These are phyloP conservation scores for Irpex sp. DNA, from an alignment of 1,284 basidiomycete genomes.

Conservation along the genomic window DNA sequence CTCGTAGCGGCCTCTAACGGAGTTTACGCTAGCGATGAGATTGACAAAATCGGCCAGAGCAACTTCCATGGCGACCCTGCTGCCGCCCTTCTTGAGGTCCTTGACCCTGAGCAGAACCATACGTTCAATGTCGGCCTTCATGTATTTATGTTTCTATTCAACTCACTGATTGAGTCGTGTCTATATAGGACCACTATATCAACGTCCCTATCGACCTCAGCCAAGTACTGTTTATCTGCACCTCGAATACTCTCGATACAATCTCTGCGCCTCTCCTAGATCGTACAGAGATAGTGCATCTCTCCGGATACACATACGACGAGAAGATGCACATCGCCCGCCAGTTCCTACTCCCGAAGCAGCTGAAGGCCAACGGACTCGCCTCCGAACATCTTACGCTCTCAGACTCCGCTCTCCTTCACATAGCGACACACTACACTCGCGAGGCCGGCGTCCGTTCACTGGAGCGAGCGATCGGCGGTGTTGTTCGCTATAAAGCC, in stretches of 20 bases:
- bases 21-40: slow-evolving; percentile 56
- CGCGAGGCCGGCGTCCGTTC: slow-evolving; percentile 91
- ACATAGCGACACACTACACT: slow-evolving; percentile 77
- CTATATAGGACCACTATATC: slow-evolving; percentile 79
- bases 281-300: slow-evolving; percentile 68
- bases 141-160: neutral
- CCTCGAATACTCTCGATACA: slow-evolving; percentile 82
- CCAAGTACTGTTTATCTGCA: slow-evolving; percentile 88
- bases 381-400: slow-evolving; percentile 33
- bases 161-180: neutral
- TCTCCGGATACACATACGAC: slow-evolving; percentile 84
- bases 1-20: slow-evolving; percentile 13
- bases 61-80: slow-evolving; percentile 90
- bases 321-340: slow-evolving; percentile 89
- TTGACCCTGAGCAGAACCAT: slow-evolving; percentile 91
- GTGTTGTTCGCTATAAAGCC: slow-evolving; percentile 82
- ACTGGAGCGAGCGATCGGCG: slow-evolving; percentile 84
- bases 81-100: slow-evolving; percentile 84
- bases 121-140: slow-evolving; percentile 64
- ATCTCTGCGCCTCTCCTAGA: slow-evolving; percentile 83
- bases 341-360: slow-evolving; percentile 84
- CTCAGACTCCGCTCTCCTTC: slow-evolving; percentile 66
- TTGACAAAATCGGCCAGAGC: slow-evolving; percentile 85
- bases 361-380: slow-evolving; percentile 70
- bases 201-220: slow-evolving; percentile 89